These are phyloP conservation scores for Penicillium sp. DNA, from an alignment of 2,329 filamentous ascomycete genomes.

Conservation along the genomic window DNA sequence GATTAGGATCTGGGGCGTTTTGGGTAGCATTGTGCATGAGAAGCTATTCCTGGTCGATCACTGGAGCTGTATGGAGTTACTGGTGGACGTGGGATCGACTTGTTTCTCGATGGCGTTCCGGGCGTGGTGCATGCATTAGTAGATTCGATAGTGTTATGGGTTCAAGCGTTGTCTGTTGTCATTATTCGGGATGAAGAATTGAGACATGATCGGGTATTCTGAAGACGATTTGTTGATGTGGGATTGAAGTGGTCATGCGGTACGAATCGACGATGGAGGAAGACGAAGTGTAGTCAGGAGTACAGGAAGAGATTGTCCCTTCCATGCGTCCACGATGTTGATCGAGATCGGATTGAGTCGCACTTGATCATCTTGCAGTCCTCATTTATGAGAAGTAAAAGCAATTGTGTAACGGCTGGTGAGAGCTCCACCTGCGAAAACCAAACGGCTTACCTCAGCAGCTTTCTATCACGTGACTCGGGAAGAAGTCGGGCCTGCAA, in stretches of 20 bases:
- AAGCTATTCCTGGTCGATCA: conserved; percentile 12
- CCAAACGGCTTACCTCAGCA: conserved; percentile 15
- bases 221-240: background rate
- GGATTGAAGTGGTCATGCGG: background rate
- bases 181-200: background rate
- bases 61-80: background rate
- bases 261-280: background rate
- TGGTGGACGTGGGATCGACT: conserved; percentile 7
- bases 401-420: background rate
- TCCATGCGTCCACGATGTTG: background rate
- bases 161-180: conserved; percentile 11
- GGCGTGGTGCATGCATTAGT: conserved; percentile 23
- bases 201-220: background rate
- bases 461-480: conserved; percentile 23
- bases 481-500: conserved; percentile 31
- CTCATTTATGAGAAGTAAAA: background rate
- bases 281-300: background rate
- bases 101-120: conserved; percentile 24
- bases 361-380: background rate
- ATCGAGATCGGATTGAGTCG: no score
- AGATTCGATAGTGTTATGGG: conserved; percentile 10
- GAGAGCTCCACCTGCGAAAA: conserved; percentile 2
- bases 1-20: conserved; percentile 58
- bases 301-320: no score
- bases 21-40: conserved; percentile 18